Percentiles rank a stretch among this genome's conserved stretches.
Conservation (phyloP, 768 basidiomycete genomes). For the Mycena floridula region DNA sequence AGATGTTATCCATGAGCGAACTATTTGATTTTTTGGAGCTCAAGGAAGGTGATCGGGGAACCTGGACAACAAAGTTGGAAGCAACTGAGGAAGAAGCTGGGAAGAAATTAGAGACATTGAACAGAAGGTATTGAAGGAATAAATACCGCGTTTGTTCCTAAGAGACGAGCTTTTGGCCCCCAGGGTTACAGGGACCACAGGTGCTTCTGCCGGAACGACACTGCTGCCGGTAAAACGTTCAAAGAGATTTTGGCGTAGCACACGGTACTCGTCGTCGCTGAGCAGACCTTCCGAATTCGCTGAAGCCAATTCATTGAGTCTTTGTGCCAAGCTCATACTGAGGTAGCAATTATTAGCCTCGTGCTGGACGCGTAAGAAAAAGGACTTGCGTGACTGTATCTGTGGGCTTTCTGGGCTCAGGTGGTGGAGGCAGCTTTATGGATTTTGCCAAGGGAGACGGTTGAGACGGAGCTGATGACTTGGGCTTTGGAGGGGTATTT, state of each 20-base stretch:
- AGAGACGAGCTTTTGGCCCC: slow-evolving; percentile 17
- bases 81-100: slow-evolving; percentile 12
- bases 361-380: neutral
- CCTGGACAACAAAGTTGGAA: slow-evolving; percentile 23
- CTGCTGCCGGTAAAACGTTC: slow-evolving; percentile 64
- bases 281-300: slow-evolving; percentile 79
- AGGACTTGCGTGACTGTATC: slow-evolving; percentile 51
- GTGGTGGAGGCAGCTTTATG: slow-evolving; percentile 10
- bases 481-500: neutral
- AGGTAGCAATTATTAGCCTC: too few relatives aligned
- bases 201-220: slow-evolving; percentile 52
- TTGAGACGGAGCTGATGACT: slow-evolving; percentile 8
- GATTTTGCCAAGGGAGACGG: slow-evolving; percentile 6
- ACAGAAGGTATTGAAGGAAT: too few relatives aligned
- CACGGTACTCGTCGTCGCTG: slow-evolving; percentile 83
- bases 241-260: slow-evolving; percentile 79
- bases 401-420: slow-evolving; percentile 31
- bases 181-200: slow-evolving; percentile 50
- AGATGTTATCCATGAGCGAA: slow-evolving; percentile 44
- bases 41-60: slow-evolving; percentile 44
- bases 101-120: neutral
- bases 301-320: slow-evolving; percentile 71
- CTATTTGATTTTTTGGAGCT: slow-evolving; percentile 46
- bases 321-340: slow-evolving; percentile 73
- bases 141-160: slow-evolving; percentile 27